Base-by-base conservation (phyloP, 352 stramenopile genomes). In the Sclerospora graminicola region DNA sequence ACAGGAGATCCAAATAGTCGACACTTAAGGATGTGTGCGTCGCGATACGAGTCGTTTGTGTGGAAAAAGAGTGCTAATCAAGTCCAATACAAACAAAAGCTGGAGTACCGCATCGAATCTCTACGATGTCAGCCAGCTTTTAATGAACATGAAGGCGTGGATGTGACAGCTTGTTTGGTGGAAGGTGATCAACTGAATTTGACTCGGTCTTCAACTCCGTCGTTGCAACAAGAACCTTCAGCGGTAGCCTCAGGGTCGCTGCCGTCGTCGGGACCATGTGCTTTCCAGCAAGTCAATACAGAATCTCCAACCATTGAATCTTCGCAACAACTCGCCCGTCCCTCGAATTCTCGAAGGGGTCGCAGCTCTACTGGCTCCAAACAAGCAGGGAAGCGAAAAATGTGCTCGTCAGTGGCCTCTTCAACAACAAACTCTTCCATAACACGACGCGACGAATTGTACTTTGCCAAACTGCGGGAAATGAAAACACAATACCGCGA, bases 401-500 rank as follows among this genome's bases (percentile, higher is more conserved):
- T 44, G 30, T 48, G 56, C 4, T 28, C 46, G 13, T 55, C 53
- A 1, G 47, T 45, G 10, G 43, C 49, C 10, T 48, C 43, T 15
- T 41, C 40, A 24, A 15, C 24, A 8, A 24, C 34, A 2, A 39
- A 44, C 11, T 29, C 39, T 29, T 18, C 48, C 3, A 48, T 50
- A 3, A 20, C 41, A 19, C 39, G 40, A 15, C 66, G 66, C 5
- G 71, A 87, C 21, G 62, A 76, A 38, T 57, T 65, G 45, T 90
- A 90, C 47, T 85, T 85, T 41, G 54, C 62, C 8, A 79, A 79
- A 26, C 63, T 90, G 13, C 60, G 60, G 11, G 54, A 68, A 14
- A 87, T 90, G 73, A 81, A 83, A 35, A 66, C 31, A 9, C 60
- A 76, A 48, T 90, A 90, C 47, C 77, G 79, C 9, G 75, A 90